Conservation (phyloP, 2,329 filamentous ascomycete species). For the Penicillium sclerotigenum region DNA sequence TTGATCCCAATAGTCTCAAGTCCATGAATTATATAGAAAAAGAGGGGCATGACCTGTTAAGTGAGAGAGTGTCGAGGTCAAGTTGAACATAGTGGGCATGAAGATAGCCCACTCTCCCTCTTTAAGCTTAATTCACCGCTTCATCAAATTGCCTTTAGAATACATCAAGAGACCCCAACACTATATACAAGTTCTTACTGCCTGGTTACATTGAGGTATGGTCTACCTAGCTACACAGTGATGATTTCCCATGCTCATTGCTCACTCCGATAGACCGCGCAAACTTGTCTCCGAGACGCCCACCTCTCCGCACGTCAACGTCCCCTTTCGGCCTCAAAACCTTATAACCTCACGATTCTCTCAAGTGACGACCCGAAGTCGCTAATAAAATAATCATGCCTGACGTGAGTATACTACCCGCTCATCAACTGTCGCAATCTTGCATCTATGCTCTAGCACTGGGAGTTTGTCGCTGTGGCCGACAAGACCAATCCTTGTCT, state of each 20-base stretch:
- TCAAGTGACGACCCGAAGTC: neutral
- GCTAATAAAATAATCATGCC: slow-evolving; percentile 27
- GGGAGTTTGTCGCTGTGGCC: neutral
- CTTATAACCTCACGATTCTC: neutral
- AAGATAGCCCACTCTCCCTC: neutral
- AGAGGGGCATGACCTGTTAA: neutral
- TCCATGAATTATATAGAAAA: neutral
- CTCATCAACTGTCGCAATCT: neutral
- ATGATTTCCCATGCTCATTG: neutral
- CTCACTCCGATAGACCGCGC: neutral
- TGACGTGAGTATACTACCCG: slow-evolving; percentile 29
- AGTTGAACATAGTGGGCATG: neutral
- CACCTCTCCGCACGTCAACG: slow-evolving; percentile 4
- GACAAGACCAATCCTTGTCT: neutral
- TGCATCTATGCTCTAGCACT: neutral
- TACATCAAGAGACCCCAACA: neutral
- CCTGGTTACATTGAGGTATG: neutral
- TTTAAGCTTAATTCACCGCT: neutral
- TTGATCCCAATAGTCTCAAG: neutral
- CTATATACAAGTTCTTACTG: neutral
- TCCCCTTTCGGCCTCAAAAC: neutral
- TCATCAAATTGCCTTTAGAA: neutral
- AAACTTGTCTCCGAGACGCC: slow-evolving; percentile 7
- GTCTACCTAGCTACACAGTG: neutral
- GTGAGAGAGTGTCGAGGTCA: neutral